Percentiles rank a stretch among this genome's conserved stretches.
These are phyloP conservation scores for Tillandsia leiboldiana DNA, from an alignment of 176 grass and related monocot species.

Conservation along the genomic window DNA sequence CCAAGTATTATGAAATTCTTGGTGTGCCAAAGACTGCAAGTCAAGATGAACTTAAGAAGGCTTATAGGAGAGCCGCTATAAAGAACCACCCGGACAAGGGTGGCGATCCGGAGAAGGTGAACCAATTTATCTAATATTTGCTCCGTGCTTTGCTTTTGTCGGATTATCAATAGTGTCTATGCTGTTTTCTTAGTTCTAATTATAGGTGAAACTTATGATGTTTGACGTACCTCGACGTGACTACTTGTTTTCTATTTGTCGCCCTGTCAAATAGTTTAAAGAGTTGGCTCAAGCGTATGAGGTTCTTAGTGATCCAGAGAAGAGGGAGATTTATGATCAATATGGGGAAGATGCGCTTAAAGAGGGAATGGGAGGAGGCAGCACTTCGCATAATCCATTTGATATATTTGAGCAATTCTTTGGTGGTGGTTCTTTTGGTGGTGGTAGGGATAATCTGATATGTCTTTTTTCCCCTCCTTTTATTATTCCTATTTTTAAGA, in stretches of 20 bases:
- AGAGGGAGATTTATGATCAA: slow-evolving; percentile 82
- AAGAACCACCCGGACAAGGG: slow-evolving; percentile 96
- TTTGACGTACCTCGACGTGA: not conserved
- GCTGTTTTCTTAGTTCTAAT: no score
- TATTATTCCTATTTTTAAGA: not conserved
- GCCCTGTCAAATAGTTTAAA: slow-evolving; percentile 50
- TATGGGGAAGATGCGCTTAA: slow-evolving; percentile 97
- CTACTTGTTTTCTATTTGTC: not conserved
- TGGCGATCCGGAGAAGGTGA: slow-evolving; percentile 87
- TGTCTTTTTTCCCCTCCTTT: not conserved
- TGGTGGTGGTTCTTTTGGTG: slow-evolving; percentile 46
- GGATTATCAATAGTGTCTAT: not conserved
- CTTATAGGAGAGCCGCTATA: slow-evolving; percentile 74
- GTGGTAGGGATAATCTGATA: slow-evolving; percentile 20
- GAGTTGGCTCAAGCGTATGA: slow-evolving; percentile 94
- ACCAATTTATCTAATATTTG: not conserved
- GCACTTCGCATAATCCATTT: slow-evolving; percentile 61
- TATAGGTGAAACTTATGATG: not conserved
- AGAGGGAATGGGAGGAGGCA: slow-evolving; percentile 86
- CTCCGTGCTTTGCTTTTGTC: not conserved
- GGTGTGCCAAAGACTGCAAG: slow-evolving; percentile 71
- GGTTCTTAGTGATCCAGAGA: slow-evolving; percentile 85
- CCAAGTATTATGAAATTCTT: slow-evolving; percentile 89
- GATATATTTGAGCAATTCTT: slow-evolving; percentile 95
- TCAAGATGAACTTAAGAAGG: slow-evolving; percentile 85